Evolutionary conservation across 2,329 filamentous ascomycete species (phyloP), one percentile per base, ranked within the genome.

Genomic region (Cladosporium sp.): DNA sequence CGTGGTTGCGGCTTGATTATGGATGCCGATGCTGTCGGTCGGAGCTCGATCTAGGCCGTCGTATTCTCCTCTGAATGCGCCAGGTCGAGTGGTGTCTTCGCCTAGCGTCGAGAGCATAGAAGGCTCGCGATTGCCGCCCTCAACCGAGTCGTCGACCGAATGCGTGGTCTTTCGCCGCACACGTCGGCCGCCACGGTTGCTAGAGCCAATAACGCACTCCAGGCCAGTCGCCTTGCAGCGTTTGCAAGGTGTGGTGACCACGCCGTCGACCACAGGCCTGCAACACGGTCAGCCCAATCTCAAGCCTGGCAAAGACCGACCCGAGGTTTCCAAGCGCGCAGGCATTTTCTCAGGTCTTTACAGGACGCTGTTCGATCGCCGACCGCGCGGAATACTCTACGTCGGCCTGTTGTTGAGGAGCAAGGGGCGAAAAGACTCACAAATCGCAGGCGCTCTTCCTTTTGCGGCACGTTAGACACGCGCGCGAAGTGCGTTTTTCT

Each of bases 131-230:
- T 65, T 58, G 52, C 63, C 63, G 55, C n/a, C 49, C 3, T 59
- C 53, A 37, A 44, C 62, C 40, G 62, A 65, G 11, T 65, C 63
- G 44, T 53, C 49, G 3, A 60, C 57, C 1, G 55, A 53, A 23
- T 65, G 63, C 21, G 44, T 37, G 21, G 63, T 65, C 55, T 65
- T 65, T 3, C 63, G 31, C 31, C 63, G 46, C 56, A 87, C 81
- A 56, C 86, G 81, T 64, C 85, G 80, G 16, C 86, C 86, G 55
- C 86, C 86, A 64, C 85, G 82, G 71, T 87, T 87, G 57, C 84
- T 86, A 53, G 83, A 83, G 8, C 85, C 85, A 23, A 88, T 80
- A 12, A 88, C 80, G 72, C 86, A 88, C 67, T 87, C 84, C 62
- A 84, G 83, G 65, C 81, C 79, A 68, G 87, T 85, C 69, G 83